phyloP scores from a whole-genome alignment of 75 land plant species.

The Chamaecyparis obtusa region DNA sequence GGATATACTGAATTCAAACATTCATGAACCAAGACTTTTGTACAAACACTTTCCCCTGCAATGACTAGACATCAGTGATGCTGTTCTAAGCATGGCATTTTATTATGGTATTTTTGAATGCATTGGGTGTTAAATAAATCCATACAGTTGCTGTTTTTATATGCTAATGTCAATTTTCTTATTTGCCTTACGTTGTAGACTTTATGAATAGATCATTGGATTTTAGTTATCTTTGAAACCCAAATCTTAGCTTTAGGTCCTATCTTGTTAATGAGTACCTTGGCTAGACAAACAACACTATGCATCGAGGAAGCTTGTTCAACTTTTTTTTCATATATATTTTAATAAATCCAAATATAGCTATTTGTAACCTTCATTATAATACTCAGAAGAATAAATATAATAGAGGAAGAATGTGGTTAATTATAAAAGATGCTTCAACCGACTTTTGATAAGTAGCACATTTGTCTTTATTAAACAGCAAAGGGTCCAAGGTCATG shows the following conservation, averaged over 20 bases:
- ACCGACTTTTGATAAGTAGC: neutral
- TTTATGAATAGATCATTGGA: neutral
- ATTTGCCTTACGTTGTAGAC: neutral
- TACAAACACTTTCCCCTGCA: neutral
- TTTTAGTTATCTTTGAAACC: neutral
- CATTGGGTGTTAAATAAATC: neutral
- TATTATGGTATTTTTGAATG: neutral
- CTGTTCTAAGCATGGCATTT: neutral
- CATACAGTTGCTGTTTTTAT: neutral
- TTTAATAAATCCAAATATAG: neutral
- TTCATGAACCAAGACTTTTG: neutral
- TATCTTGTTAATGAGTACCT: neutral
- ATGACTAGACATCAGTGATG: neutral
- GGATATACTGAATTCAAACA: neutral
- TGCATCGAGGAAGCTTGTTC: neutral
- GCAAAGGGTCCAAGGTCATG: neutral
- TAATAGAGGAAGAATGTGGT: neutral
- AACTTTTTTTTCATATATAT: neutral
- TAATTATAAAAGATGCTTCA: neutral
- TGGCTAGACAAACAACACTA: neutral
- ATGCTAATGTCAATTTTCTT: neutral
- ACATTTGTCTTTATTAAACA: neutral
- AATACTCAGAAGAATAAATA: neutral
- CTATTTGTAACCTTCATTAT: neutral
- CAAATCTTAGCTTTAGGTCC: neutral